phyloP scores from a whole-genome alignment of 139 green algal species.

The Diplosphaera chodatii region DNA sequence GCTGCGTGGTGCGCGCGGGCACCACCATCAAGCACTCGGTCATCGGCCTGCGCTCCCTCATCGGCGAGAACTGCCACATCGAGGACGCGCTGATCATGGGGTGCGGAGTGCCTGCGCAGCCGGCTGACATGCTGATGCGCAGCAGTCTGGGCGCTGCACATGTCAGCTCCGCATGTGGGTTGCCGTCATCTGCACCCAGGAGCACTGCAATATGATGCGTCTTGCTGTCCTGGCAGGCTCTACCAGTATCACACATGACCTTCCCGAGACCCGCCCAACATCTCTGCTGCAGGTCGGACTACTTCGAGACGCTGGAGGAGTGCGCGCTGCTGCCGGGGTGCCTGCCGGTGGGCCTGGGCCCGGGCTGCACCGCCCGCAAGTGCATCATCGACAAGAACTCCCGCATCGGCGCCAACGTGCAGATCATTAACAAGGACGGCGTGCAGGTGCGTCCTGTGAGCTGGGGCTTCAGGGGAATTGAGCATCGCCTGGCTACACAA shows the following conservation, averaged over 20 bases:
- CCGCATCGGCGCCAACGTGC: constrained; percentile 58
- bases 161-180: no score
- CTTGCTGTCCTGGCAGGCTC: constrained; percentile 32
- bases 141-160: no score
- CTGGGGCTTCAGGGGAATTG: no score
- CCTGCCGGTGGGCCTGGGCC: constrained; percentile 88
- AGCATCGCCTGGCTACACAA: no score
- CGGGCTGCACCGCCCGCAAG: constrained; percentile 22
- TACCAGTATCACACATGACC: no score
- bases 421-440: constrained; percentile 69
- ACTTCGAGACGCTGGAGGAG: constrained; percentile 91
- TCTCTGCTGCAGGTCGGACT: constrained; percentile 81
- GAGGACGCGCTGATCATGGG: constrained; percentile 76
- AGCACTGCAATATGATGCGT: constrained; percentile 27
- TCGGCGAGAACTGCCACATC: constrained; percentile 60
- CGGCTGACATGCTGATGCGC: no score
- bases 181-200: no score
- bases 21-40: constrained; percentile 80
- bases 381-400: constrained; percentile 98
- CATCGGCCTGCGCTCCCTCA: constrained; percentile 84
- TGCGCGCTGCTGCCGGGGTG: constrained; percentile 60
- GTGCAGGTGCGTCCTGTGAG: constrained; percentile 46
- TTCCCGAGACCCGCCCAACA: no score
- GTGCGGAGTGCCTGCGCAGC: no score
- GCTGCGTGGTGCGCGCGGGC: constrained; percentile 72